Percentiles rank a stretch among this genome's conserved stretches.
phyloP scores from a whole-genome alignment of 176 grass and related monocot species.

The Saccharum officinarum region DNA sequence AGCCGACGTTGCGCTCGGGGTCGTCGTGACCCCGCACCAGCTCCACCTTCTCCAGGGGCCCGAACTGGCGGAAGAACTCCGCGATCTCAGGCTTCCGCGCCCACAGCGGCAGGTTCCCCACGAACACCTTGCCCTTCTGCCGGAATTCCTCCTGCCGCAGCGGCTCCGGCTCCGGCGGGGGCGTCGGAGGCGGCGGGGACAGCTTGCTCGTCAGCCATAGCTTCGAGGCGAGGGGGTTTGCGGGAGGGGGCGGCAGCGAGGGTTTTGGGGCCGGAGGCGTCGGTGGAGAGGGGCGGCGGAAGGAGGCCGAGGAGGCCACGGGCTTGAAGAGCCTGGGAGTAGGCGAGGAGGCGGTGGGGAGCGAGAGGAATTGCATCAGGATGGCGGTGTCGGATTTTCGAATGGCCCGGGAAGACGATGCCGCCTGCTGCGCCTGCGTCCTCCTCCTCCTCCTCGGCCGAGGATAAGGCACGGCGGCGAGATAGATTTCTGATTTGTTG shows the following conservation, averaged over 20 bases:
- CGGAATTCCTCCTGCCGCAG: slow-evolving; percentile 40
- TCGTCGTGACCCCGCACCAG: slow-evolving; percentile 73
- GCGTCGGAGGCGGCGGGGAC: slow-evolving; percentile 45
- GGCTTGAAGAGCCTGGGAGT: slow-evolving; percentile 38
- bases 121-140: slow-evolving; percentile 80
- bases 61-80: slow-evolving; percentile 93
- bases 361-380: slow-evolving; percentile 51
- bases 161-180: background rate
- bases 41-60: slow-evolving; percentile 78
- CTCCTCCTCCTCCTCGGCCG: background rate
- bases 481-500: background rate
- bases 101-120: slow-evolving; percentile 83
- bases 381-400: background rate
- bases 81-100: slow-evolving; percentile 68
- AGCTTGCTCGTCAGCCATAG: slow-evolving; percentile 93
- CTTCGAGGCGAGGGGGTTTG: slow-evolving; percentile 73
- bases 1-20: slow-evolving; percentile 80
- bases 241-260: slow-evolving; percentile 7
- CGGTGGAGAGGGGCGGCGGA: slow-evolving; percentile 40
- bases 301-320: slow-evolving; percentile 34
- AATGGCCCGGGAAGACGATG: slow-evolving; percentile 33
- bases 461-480: slow-evolving; percentile 16
- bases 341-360: slow-evolving; percentile 37
- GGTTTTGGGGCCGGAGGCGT: slow-evolving; percentile 12
- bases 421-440: background rate